These are phyloP conservation scores for Begonia peltatifolia DNA, from an alignment of 306 rosid genomes.

Conservation along the genomic window DNA sequence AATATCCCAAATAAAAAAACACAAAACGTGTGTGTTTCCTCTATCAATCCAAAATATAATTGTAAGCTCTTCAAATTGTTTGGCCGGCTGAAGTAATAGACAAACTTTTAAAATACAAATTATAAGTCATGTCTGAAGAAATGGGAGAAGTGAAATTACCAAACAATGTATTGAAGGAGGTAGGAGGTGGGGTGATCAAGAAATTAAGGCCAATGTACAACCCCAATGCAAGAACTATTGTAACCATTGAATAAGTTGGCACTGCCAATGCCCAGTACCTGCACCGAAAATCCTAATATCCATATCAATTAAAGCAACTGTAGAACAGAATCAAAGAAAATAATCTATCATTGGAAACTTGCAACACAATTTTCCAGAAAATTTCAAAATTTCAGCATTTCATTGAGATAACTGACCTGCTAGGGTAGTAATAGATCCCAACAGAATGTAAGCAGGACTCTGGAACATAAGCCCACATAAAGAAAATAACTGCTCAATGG, in stretches of 20 bases:
- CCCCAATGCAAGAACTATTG: constrained; percentile 40
- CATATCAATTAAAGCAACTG: not conserved
- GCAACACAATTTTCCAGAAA: too few relatives aligned
- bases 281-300: constrained; percentile 6
- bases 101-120: too few relatives aligned
- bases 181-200: constrained; percentile 62
- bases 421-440: constrained; percentile 78
- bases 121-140: too few relatives aligned
- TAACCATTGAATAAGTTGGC: constrained; percentile 62
- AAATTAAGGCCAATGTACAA: constrained; percentile 86
- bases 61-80: too few relatives aligned
- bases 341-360: too few relatives aligned
- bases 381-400: too few relatives aligned
- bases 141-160: constrained; percentile 27
- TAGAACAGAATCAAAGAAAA: not conserved
- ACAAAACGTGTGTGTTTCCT: too few relatives aligned
- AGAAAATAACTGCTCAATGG: constrained; percentile 49
- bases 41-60: too few relatives aligned
- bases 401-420: constrained; percentile 36
- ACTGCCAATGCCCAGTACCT: constrained; percentile 92
- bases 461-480: constrained; percentile 91
- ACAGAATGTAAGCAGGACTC: constrained; percentile 70
- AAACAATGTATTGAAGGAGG: constrained; percentile 43
- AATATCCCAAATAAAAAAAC: too few relatives aligned
- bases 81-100: too few relatives aligned